Evolutionary conservation across 1,284 basidiomycete species (phyloP).

Genomic region (Ganoderma leucocontextum): DNA sequence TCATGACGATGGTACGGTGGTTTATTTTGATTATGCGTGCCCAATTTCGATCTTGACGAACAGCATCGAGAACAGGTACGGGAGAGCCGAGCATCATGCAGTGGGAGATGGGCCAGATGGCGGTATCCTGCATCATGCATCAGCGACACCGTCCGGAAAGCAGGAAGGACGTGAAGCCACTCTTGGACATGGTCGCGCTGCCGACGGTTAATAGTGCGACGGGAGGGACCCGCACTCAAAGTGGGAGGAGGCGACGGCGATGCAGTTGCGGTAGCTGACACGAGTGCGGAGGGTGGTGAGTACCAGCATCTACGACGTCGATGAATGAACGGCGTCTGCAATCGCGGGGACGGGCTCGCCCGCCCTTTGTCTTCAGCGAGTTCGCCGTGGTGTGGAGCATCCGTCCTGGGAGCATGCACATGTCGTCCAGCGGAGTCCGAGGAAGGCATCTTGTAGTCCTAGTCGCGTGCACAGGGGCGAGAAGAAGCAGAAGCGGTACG

Average conservation of each 20-base stretch:
- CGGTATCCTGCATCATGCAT: conserved; percentile 75
- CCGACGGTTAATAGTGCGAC: conserved; percentile 34
- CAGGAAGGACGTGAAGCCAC: conserved; percentile 80
- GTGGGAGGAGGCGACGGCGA: conserved; percentile 29
- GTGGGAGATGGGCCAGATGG: conserved; percentile 85
- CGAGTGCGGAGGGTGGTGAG: conserved; percentile 2
- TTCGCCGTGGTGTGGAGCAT: conserved; percentile 34
- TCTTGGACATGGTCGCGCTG: conserved; percentile 56
- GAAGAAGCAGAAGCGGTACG: too few relatives aligned
- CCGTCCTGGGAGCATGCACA: not conserved
- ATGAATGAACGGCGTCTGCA: too few relatives aligned
- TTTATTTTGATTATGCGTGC: conserved; percentile 38
- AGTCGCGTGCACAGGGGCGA: too few relatives aligned
- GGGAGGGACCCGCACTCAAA: conserved; percentile 35
- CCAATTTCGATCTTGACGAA: conserved; percentile 73
- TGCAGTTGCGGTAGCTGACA: conserved; percentile 8
- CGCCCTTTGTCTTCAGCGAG: conserved; percentile 37
- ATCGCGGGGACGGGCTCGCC: conserved; percentile 39
- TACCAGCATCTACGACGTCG: conserved; percentile 26
- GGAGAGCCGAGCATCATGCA: conserved; percentile 84
- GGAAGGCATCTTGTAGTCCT: not conserved
- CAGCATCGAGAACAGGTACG: conserved; percentile 88
- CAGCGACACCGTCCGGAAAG: conserved; percentile 48
- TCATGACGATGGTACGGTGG: not conserved
- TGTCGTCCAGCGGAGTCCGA: conserved; percentile 5